phyloP scores from a whole-genome alignment of 2,329 filamentous ascomycete species.

The Dactylella cylindrospora region DNA sequence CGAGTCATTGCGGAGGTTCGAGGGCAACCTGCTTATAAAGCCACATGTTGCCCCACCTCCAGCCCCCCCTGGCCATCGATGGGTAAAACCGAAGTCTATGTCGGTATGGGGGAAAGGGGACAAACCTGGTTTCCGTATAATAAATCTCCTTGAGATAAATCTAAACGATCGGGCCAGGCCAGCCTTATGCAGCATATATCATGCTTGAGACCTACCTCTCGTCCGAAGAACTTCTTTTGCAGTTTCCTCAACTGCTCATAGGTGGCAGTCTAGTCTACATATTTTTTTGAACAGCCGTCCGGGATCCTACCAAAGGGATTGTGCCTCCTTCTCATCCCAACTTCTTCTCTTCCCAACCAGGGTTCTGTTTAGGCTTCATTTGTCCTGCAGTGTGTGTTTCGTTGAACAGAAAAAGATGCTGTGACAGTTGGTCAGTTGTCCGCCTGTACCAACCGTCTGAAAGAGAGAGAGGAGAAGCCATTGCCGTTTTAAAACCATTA shows the following conservation, averaged over 20 bases:
- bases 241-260: conserved; percentile 40
- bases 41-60: conserved; percentile 14
- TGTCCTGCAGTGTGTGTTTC: conserved; percentile 5
- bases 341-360: background rate
- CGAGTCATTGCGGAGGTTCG: conserved; percentile 32
- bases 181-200: conserved; percentile 10
- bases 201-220: too few species aligned
- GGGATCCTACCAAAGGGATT: background rate
- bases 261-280: background rate
- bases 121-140: too few species aligned
- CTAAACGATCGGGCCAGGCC: conserved; percentile 17
- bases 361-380: conserved; percentile 1
- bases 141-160: too few species aligned
- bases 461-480: background rate
- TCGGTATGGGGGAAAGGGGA: too few species aligned
- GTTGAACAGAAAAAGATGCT: conserved; percentile 13
- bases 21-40: conserved; percentile 34
- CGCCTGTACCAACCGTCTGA: conserved; percentile 9
- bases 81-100: too few species aligned
- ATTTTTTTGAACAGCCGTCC: background rate
- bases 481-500: background rate
- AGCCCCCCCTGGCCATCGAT: conserved; percentile 34
- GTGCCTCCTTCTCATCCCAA: too few species aligned
- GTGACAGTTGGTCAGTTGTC: background rate
- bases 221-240: conserved; percentile 22